A percentile compares a stretch with the other conserved stretches of the same genome.
These are phyloP conservation scores for Ascomycota sp. DNA, from an alignment of 2,329 filamentous ascomycete genomes.

Conservation along the genomic window DNA sequence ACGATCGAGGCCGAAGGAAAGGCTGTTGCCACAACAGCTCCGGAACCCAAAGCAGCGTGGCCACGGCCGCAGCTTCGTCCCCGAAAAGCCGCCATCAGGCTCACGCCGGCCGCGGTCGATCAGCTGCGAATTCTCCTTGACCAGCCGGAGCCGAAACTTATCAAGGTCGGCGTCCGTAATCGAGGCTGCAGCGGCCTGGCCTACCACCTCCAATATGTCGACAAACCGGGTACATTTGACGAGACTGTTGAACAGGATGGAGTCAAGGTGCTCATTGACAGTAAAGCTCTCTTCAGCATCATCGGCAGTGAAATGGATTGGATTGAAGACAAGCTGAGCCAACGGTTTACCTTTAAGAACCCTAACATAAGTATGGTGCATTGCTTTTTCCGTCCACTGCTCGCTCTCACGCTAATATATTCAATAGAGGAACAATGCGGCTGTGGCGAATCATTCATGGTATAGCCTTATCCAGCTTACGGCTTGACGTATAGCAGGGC, in stretches of 20 bases:
- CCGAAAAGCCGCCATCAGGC: conserved; percentile 77
- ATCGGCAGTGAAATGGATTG: conserved; percentile 99
- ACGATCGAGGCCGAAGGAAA: conserved; percentile 24
- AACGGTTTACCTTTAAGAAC: conserved; percentile 86
- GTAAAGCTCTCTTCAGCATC: conserved; percentile 92
- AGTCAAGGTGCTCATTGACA: conserved; percentile 88
- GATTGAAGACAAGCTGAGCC: conserved; percentile 84
- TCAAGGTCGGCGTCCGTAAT: conserved; percentile 86
- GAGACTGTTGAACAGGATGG: conserved; percentile 91
- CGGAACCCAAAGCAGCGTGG: conserved; percentile 35
- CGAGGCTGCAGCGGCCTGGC: conserved; percentile 83
- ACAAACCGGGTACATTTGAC: conserved; percentile 73
- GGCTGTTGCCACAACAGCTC: conserved; percentile 28
- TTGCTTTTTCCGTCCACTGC: neutral
- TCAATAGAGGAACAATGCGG: conserved; percentile 75
- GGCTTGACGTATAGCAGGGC: too few species aligned
- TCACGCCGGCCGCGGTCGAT: conserved; percentile 60
- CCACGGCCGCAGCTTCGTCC: conserved; percentile 25
- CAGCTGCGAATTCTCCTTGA: conserved; percentile 61
- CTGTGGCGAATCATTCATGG: conserved; percentile 92
- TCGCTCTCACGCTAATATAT: conserved; percentile 1
- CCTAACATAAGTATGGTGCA: conserved; percentile 78
- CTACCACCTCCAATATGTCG: conserved; percentile 88
- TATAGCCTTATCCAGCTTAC: conserved; percentile 18
- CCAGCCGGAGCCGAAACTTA: conserved; percentile 76